These are phyloP conservation scores for Penicillium decumbens DNA, from an alignment of 2,329 filamentous ascomycete genomes.

Conservation along the genomic window DNA sequence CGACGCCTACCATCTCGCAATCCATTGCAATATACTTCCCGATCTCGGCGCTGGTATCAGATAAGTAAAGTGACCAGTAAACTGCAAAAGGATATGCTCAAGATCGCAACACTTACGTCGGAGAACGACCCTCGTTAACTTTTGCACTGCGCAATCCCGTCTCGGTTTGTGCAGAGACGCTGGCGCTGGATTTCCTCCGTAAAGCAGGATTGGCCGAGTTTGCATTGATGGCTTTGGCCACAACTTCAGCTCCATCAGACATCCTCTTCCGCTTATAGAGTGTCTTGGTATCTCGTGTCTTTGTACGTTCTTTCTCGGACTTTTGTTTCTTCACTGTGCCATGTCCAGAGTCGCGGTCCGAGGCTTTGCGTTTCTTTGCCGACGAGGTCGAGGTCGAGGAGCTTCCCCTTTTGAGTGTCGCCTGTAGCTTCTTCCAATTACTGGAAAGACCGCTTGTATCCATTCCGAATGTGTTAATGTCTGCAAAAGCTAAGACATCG, in stretches of 20 bases:
- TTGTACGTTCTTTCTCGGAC: constrained; percentile 24
- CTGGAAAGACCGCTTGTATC: constrained; percentile 44
- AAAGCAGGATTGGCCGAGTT: constrained; percentile 56
- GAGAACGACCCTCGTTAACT: constrained; percentile 60
- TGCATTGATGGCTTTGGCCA: constrained; percentile 52
- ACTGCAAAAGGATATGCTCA: neutral
- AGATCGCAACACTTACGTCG: constrained; percentile 28
- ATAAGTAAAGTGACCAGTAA: constrained; percentile 10
- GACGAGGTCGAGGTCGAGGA: constrained; percentile 18
- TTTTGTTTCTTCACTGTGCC: constrained; percentile 33
- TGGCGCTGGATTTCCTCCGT: constrained; percentile 55
- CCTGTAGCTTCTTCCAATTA: constrained; percentile 51
- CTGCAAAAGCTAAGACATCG: constrained; percentile 19
- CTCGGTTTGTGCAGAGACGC: constrained; percentile 45
- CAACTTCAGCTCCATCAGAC: constrained; percentile 25
- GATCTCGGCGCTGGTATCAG: constrained; percentile 56
- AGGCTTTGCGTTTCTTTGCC: constrained; percentile 31
- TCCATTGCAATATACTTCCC: constrained; percentile 92
- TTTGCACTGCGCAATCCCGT: constrained; percentile 45
- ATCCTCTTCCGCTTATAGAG: constrained; percentile 32
- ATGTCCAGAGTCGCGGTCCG: constrained; percentile 30
- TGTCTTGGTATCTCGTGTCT: constrained; percentile 6
- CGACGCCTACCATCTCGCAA: constrained; percentile 96
- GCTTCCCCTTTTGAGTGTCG: constrained; percentile 38
- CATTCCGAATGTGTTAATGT: constrained; percentile 31